Base-by-base conservation (phyloP, 495 filamentous ascomycete genomes). In the Tuber microsphaerosporum region DNA sequence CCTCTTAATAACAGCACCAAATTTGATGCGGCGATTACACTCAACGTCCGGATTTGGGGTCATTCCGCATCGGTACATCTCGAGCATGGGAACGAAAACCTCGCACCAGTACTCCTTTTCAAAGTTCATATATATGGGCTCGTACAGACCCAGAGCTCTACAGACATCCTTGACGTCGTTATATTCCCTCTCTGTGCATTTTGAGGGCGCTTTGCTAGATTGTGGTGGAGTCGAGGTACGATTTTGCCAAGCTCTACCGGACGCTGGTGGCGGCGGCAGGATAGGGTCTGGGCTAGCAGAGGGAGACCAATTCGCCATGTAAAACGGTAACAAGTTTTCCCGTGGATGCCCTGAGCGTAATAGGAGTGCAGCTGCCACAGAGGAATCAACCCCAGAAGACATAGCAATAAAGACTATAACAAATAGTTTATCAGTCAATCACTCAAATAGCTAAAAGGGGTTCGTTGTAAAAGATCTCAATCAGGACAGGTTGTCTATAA, bases 21-120 rank as follows among this genome's bases (percentile, higher is more conserved):
- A 82, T 70, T 82, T 82, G 17, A 82, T 77, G 51, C 74, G 75
- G 22, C 81, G 81, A 72, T 82, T 82, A 71, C 81, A 82, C 51
- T 75, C 78, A 31, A 82, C 75, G 71, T 82, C 81, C 6, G 81
- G 81, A 73, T 82, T 82, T 17, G 81, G 81, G 22, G 81, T 82
- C 44, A 37, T 46, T 43, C 81, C 81, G 7, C 61, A 41, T 12
- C 74, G 74, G 68, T 81, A 82, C 19, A 72, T 75, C 34, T 75
- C 75, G 26, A 82, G 76, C 81, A 82, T 82, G 14, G 81, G 81
- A 43, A 37, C 74, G 76, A 82, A 82, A 20, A 82, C 81, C 20
- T 82, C 81, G 43, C 73, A 72, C 81, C 81, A 82, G 71, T 82
- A 82, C 48, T 82, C 81, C 39, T 80, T 82, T 74, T 82, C 81